Evolutionary conservation across 2,329 filamentous ascomycete species (phyloP).

Genomic region (Knufia petricola): DNA sequence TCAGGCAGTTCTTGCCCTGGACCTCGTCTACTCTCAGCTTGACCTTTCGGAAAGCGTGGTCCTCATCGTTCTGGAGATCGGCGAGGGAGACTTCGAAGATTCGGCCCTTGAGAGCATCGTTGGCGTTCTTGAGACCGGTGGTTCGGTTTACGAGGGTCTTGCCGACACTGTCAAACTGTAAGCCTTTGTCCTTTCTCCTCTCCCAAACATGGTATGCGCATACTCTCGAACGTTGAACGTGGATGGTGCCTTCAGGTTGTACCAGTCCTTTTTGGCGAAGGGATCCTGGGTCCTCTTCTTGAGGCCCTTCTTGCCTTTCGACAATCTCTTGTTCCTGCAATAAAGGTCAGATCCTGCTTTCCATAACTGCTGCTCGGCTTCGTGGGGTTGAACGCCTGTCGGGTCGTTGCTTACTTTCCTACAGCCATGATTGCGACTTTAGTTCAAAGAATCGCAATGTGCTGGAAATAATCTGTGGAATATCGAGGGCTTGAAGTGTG

Average conservation of each 20-base stretch:
- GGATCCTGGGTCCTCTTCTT: slow-evolving; percentile 99
- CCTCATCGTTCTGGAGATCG: slow-evolving; percentile 99
- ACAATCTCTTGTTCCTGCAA: slow-evolving; percentile 96
- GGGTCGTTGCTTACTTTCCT: slow-evolving; percentile 56
- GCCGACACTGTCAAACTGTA: slow-evolving; percentile 65
- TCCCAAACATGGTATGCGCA: slow-evolving; percentile 33
- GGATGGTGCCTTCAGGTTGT: slow-evolving; percentile 93
- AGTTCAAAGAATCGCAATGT: slow-evolving; percentile 6
- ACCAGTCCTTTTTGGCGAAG: slow-evolving; percentile 99
- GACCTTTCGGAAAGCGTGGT: slow-evolving; percentile 99
- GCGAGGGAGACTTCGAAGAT: slow-evolving; percentile 98
- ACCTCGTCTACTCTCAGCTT: slow-evolving; percentile 98
- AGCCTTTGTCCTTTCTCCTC: slow-evolving; percentile 16
- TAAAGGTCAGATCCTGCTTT: slow-evolving; percentile 7
- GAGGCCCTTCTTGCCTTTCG: slow-evolving; percentile 99
- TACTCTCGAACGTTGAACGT: slow-evolving; percentile 97
- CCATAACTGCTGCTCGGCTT: neutral
- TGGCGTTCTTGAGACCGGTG: slow-evolving; percentile 99
- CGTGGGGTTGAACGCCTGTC: neutral
- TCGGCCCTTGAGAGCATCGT: slow-evolving; percentile 96
- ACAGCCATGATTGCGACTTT: slow-evolving; percentile 66
- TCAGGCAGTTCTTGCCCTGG: slow-evolving; percentile 99
- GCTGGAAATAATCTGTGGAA: slow-evolving; percentile 11
- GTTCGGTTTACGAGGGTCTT: slow-evolving; percentile 99
- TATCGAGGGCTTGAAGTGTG: neutral